Conservation (phyloP, 2,329 filamentous ascomycete genomes). For the Aureobasidium sp. region DNA sequence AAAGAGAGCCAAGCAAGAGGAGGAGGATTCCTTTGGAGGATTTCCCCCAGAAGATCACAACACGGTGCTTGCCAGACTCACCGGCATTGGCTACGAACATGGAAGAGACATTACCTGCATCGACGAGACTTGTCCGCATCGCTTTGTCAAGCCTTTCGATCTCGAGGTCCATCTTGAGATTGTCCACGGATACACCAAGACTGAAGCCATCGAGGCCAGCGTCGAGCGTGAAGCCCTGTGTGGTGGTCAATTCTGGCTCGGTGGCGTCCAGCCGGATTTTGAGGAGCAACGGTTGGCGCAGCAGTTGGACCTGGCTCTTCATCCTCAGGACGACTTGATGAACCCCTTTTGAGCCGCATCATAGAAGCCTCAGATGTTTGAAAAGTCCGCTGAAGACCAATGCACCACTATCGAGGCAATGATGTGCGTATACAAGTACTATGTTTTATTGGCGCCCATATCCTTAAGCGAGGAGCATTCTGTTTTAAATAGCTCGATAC, state of each 20-base stretch:
- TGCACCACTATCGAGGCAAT: neutral
- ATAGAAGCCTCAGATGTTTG: neutral
- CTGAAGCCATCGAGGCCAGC: conserved; percentile 28
- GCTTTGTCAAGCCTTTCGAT: conserved; percentile 51
- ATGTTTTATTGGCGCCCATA: neutral
- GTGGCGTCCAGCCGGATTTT: conserved; percentile 23
- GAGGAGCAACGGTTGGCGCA: conserved; percentile 30
- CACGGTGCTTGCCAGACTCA: conserved; percentile 34
- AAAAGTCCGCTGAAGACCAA: neutral
- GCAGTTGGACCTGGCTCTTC: conserved; percentile 17
- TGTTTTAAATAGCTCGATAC: conserved; percentile 6
- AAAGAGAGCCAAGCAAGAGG: conserved; percentile 30
- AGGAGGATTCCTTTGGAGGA: conserved; percentile 31
- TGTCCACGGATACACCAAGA: conserved; percentile 31
- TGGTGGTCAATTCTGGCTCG: conserved; percentile 41
- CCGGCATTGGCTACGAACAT: conserved; percentile 48
- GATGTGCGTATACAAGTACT: neutral
- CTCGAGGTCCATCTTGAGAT: conserved; percentile 48
- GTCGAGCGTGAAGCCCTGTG: conserved; percentile 32
- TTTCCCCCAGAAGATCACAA: conserved; percentile 12
- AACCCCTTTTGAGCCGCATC: neutral
- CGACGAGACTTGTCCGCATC: conserved; percentile 41
- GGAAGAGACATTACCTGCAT: conserved; percentile 46
- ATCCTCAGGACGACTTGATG: neutral
- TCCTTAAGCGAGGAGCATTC: conserved; percentile 1